phyloP scores from a whole-genome alignment of 176 grass and related monocot genomes.

The Pontederia crassipes region DNA sequence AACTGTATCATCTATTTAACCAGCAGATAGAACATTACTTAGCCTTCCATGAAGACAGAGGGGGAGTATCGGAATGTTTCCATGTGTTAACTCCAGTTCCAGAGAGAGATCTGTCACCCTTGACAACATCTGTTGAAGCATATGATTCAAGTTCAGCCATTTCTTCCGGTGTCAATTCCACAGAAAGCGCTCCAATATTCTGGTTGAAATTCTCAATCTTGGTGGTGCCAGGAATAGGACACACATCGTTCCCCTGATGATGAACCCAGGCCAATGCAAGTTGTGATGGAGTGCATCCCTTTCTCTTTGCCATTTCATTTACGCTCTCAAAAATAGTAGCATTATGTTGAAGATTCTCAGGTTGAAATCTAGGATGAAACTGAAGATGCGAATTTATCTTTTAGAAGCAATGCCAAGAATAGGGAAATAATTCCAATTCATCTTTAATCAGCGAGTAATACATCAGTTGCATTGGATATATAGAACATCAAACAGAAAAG shows the following conservation, averaged over 20 bases:
- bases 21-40: not conserved
- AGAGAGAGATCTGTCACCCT: conserved; percentile 11
- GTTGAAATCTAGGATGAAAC: conserved; percentile 19
- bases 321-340: conserved; percentile 27
- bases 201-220: conserved; percentile 32
- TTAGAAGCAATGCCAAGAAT: not conserved
- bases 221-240: conserved; percentile 46
- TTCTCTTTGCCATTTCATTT: conserved; percentile 18
- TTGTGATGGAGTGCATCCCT: conserved; percentile 46
- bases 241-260: conserved; percentile 34
- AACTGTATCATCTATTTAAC: too few species aligned
- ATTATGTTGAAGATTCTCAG: conserved; percentile 31
- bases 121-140: conserved; percentile 1
- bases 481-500: too few species aligned
- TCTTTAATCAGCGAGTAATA: too few species aligned
- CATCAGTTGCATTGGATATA: too few species aligned
- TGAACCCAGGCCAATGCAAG: conserved; percentile 57
- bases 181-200: conserved; percentile 26
- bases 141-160: conserved; percentile 36
- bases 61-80: conserved; percentile 35
- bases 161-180: conserved; percentile 30
- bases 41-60: conserved; percentile 27
- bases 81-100: conserved; percentile 3
- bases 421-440: too few species aligned
- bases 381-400: not conserved